Conservation (phyloP, 2,329 filamentous ascomycete species). For the Emmonsiellopsis sp. region DNA sequence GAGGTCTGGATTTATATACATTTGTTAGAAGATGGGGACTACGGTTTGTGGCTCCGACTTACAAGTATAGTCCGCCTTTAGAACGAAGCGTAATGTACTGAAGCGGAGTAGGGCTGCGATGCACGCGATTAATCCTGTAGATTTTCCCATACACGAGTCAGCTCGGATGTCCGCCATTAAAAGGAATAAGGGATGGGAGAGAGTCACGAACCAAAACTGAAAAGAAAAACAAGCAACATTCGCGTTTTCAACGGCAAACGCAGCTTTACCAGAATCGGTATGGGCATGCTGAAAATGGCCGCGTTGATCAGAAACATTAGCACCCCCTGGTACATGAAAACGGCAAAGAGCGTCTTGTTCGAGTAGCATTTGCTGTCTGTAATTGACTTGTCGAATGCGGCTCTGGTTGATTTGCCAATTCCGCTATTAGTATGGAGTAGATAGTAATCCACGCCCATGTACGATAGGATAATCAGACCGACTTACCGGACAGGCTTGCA, state of each 20-base stretch:
- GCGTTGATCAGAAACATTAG: slow-evolving; percentile 13
- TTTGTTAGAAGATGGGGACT: not conserved
- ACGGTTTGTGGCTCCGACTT: not conserved
- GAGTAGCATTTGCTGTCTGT: slow-evolving; percentile 5
- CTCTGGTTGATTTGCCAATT: not conserved
- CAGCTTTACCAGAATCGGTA: slow-evolving; percentile 12
- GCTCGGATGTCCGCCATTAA: not conserved
- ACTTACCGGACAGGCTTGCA: slow-evolving; percentile 7
- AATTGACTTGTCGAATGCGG: slow-evolving; percentile 9
- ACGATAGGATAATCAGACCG: too few species aligned
- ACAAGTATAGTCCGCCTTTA: not conserved
- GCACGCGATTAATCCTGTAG: not conserved
- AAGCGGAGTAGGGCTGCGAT: not conserved
- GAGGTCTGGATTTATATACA: not conserved
- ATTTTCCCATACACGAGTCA: not conserved
- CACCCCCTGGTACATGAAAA: slow-evolving; percentile 11
- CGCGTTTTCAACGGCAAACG: slow-evolving; percentile 11
- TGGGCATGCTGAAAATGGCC: slow-evolving; percentile 12
- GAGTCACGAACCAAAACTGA: slow-evolving; percentile 4
- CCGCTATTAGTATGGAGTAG: not conserved
- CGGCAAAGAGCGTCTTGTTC: slow-evolving; percentile 5
- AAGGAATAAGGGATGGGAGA: not conserved
- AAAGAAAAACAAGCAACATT: slow-evolving; percentile 4
- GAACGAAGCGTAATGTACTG: not conserved
- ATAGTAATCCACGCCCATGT: not conserved